Percentiles rank a stretch among this genome's conserved stretches.
phyloP scores from a whole-genome alignment of 2,329 filamentous ascomycete species.

The Claviceps maximensis region DNA sequence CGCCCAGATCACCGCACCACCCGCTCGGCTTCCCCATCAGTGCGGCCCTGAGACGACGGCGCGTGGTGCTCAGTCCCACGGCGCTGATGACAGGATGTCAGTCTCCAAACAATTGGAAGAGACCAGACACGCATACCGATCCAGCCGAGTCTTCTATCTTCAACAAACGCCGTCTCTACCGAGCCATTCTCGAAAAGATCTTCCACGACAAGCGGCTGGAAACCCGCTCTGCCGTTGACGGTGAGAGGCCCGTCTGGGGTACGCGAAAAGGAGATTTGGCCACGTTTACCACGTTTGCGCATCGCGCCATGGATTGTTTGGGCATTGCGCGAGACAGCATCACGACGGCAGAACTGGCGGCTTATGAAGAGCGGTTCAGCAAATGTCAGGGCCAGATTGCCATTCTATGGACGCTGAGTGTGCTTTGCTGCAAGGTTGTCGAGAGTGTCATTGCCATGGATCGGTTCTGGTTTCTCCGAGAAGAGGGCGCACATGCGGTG shows the following conservation, averaged over 20 bases:
- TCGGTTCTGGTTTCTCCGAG: constrained; percentile 18
- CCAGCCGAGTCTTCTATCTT: constrained; percentile 10
- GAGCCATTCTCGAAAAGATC: constrained; percentile 15
- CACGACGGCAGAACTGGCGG: constrained; percentile 10
- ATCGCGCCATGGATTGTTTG: constrained; percentile 14
- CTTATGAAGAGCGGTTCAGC: constrained; percentile 14
- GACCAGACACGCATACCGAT: constrained; percentile 6
- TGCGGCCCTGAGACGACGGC: constrained; percentile 11
- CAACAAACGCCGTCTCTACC: constrained; percentile 15
- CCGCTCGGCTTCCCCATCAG: constrained; percentile 27
- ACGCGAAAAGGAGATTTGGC: constrained; percentile 17
- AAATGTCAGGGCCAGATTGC: constrained; percentile 14
- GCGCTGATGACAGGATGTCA: constrained; percentile 22
- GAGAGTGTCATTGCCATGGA: constrained; percentile 20
- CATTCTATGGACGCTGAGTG: constrained; percentile 20
- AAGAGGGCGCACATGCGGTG: constrained; percentile 10
- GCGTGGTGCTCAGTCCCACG: constrained; percentile 16
- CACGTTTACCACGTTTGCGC: constrained; percentile 14
- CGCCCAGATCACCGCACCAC: constrained; percentile 20
- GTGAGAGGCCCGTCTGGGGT: constrained; percentile 16
- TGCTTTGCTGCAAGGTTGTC: constrained; percentile 20
- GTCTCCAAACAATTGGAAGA: constrained; percentile 20
- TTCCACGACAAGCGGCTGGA: constrained; percentile 14
- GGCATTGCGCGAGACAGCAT: constrained; percentile 9
- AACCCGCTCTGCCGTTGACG: not conserved